Base-by-base conservation (phyloP, 192 early-diverging fungal species). In the Spizellomyces punctatus region DNA sequence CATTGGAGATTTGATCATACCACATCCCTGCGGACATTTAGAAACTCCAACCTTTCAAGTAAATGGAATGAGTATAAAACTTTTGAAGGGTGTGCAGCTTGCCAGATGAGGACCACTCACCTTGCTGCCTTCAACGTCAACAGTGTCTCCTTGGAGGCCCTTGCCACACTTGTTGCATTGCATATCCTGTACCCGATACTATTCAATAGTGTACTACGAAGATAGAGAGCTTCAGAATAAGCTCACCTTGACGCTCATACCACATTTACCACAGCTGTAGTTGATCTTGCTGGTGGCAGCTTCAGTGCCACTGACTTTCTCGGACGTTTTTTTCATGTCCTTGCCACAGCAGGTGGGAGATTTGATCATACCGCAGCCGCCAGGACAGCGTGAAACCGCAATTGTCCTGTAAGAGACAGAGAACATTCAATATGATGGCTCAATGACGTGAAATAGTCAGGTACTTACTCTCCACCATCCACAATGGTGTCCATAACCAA, bases 1-100 rank as follows among this genome's bases (percentile, higher is more conserved):
- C 63, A 46, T 9, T n/a, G 63, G 63, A 16, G 10, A 16, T 46
- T 64, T 64, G 63, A 64, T 64, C 63, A 64, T 64, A n/a, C 63
- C 63, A 45, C 63, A 64, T 21, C 63, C 63, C 16, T 10, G 16
- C n/a, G 27, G 16, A 45, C 63, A 64, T 46, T 64, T 64, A 3
- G 41, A 43, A 45, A 64, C 63, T 1, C 47, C 10, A 46, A 64
- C 45, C 63, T 64, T 64, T 17, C 16, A 64, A 46, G 45, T 10
- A 45, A 64, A 64, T 14, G 21, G 44, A 9, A 3, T 46, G 10
- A 45, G 49, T 46, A 64, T 43, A 2, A 64, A 64, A 12, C 21
- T 16, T 14, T 1, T n/a, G 22, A 1, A 42, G 16, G 21, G 22
- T 19, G 14, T 14, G 21, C 12, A 42, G 59, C 22, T 14, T 22